Evolutionary conservation across 2,329 filamentous ascomycete species (phyloP).

Genomic region (Rhexocercosporidium sp.): DNA sequence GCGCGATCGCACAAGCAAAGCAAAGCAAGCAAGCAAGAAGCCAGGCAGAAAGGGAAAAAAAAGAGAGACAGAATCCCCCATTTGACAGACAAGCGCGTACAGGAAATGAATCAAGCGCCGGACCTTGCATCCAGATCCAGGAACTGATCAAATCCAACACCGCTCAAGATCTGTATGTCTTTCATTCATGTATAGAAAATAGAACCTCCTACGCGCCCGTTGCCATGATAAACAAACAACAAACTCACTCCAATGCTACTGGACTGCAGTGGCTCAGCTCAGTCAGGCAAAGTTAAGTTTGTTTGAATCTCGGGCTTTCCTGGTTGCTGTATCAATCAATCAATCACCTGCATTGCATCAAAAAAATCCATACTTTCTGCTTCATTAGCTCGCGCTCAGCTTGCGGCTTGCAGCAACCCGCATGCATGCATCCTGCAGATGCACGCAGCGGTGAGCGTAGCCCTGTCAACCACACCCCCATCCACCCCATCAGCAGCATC

Average conservation of each 20-base stretch:
- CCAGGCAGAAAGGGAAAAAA: neutral
- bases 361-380: neutral
- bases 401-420: neutral
- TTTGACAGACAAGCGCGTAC: conserved; percentile 28
- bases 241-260: neutral
- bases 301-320: too few relatives aligned
- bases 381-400: neutral
- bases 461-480: neutral
- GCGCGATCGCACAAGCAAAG: neutral
- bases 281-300: too few relatives aligned
- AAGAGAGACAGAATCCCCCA: neutral
- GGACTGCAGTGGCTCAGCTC: too few relatives aligned
- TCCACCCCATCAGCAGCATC: neutral
- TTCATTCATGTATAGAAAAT: neutral
- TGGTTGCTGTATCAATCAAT: neutral
- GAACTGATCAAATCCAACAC: neutral
- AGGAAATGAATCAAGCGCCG: neutral
- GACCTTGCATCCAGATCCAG: neutral
- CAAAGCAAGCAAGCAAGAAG: neutral
- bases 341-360: neutral
- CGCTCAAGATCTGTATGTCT: neutral
- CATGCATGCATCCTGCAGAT: conserved; percentile 2
- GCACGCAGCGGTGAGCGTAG: conserved; percentile 29
- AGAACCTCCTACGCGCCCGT: neutral
- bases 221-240: neutral